phyloP scores from a whole-genome alignment of 495 filamentous ascomycete genomes.

The Penicillium lagena region DNA sequence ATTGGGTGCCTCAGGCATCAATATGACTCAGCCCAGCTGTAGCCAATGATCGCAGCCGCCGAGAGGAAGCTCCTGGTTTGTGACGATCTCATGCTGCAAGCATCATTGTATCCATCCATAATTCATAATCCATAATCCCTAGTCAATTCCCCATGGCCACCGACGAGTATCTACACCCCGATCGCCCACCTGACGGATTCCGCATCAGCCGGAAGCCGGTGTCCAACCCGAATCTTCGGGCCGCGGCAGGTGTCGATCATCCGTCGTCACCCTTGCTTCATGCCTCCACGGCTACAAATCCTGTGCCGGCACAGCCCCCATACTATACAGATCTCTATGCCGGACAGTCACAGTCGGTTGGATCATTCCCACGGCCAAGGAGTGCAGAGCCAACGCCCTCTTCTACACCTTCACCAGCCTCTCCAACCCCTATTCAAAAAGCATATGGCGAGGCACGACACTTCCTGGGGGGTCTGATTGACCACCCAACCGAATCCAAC shows the following conservation, averaged over 20 bases:
- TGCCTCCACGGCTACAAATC: constrained; percentile 6
- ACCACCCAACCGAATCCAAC: constrained; percentile 56
- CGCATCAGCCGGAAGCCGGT: constrained; percentile 20
- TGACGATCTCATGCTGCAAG: not conserved
- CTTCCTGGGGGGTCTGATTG: constrained; percentile 57
- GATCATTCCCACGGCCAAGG: constrained; percentile 4
- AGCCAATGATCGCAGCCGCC: not conserved
- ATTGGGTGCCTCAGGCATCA: too few species aligned
- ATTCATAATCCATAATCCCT: too few species aligned
- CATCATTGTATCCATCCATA: too few species aligned
- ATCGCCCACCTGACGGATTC: constrained; percentile 8
- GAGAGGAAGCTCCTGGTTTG: not conserved
- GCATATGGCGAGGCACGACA: constrained; percentile 53
- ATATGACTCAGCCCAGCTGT: too few species aligned
- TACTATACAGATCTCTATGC: constrained; percentile 19
- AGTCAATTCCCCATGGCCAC: too few species aligned
- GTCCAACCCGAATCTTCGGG: constrained; percentile 20
- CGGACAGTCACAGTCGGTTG: not conserved
- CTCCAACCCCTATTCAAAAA: constrained; percentile 20
- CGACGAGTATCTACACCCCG: constrained; percentile 5
- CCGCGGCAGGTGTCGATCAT: constrained; percentile 8
- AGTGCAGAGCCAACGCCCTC: constrained; percentile 9
- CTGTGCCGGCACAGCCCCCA: constrained; percentile 10
- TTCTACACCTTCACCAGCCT: constrained; percentile 1
- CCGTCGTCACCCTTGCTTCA: not conserved